These are phyloP conservation scores for Pharnaceum exiguum DNA, from an alignment of 148 eudicot species.

Conservation along the genomic window DNA sequence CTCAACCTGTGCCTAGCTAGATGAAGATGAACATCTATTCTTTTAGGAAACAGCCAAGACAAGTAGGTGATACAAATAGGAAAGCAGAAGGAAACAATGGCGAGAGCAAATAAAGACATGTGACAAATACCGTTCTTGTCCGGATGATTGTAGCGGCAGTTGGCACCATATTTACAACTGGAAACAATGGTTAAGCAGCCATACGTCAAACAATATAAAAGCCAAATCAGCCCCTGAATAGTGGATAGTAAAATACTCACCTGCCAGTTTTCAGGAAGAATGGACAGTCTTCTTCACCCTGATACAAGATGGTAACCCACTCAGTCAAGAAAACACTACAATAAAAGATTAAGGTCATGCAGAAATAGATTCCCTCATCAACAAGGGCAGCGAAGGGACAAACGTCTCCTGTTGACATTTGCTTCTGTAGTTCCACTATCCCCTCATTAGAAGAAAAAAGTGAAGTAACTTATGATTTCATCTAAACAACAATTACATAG, in stretches of 20 bases:
- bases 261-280: constrained; percentile 96
- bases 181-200: background rate
- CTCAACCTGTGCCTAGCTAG: too few species aligned
- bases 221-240: background rate
- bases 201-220: background rate
- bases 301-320: constrained; percentile 23
- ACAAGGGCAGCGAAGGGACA: too few species aligned
- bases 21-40: too few species aligned
- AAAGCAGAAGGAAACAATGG: too few species aligned
- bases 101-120: too few species aligned
- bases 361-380: background rate
- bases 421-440: too few species aligned
- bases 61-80: too few species aligned
- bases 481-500: too few species aligned
- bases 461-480: too few species aligned
- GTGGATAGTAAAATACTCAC: constrained; percentile 27
- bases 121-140: constrained; percentile 71
- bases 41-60: too few species aligned
- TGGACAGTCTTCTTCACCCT: constrained; percentile 93
- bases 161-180: constrained; percentile 91
- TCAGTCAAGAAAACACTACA: constrained; percentile 3
- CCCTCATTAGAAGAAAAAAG: too few species aligned
- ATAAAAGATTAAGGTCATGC: background rate
- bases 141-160: constrained; percentile 95
- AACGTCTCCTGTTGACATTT: too few species aligned